Conservation (phyloP, 257 asterid genomes). For the Lycium ferocissimum region DNA sequence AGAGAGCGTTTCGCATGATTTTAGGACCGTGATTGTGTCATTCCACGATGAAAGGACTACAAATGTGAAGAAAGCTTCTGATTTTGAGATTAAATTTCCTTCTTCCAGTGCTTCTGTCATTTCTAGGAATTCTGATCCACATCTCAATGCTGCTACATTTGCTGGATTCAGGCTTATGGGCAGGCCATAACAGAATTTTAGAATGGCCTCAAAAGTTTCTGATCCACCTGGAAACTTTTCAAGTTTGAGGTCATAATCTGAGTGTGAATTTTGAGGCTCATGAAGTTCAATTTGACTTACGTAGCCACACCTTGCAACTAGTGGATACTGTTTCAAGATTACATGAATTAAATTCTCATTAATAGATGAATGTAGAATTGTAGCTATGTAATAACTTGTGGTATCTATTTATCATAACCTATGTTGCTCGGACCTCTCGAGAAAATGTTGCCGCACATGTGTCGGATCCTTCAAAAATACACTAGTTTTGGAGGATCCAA, state of each 20-base stretch:
- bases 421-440: no score
- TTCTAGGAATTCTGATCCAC: constrained; percentile 81
- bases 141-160: constrained; percentile 72
- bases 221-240: constrained; percentile 85
- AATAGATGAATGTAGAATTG: not conserved
- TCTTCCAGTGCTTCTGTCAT: constrained; percentile 87
- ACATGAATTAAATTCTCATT: constrained; percentile 26
- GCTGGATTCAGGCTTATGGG: constrained; percentile 58
- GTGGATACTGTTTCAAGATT: constrained; percentile 65
- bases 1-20: constrained; percentile 69
- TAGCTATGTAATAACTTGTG: not conserved
- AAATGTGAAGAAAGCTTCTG: constrained; percentile 82
- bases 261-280: constrained; percentile 42
- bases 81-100: constrained; percentile 74
- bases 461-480: no score
- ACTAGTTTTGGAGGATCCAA: no score
- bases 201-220: constrained; percentile 62
- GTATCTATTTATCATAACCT: not conserved
- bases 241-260: constrained; percentile 53
- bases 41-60: constrained; percentile 84
- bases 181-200: constrained; percentile 72
- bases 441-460: no score
- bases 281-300: constrained; percentile 54
- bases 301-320: constrained; percentile 67
- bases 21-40: constrained; percentile 68